Conservation (phyloP, 2,329 filamentous ascomycete genomes). For the Aphanoascus verrucosus region DNA sequence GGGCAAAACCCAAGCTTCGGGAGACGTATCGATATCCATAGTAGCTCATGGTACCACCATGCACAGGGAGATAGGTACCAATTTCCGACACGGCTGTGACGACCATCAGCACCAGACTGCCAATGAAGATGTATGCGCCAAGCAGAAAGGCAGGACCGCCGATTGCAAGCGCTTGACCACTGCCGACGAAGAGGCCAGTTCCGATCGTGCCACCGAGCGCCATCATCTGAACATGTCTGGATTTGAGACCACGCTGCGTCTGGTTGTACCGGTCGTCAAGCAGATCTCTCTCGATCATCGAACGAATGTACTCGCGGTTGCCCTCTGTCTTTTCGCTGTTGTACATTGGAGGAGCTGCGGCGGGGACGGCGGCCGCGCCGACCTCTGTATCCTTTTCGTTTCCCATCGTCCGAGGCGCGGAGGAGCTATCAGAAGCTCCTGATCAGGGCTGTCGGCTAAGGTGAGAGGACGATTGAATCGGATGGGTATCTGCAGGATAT, state of each 20-base stretch:
- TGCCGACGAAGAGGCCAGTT: constrained; percentile 46
- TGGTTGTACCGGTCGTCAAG: constrained; percentile 32
- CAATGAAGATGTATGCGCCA: constrained; percentile 43
- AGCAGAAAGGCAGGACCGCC: constrained; percentile 45
- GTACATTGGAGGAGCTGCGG: not conserved
- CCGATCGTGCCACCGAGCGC: constrained; percentile 27
- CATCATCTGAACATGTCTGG: constrained; percentile 36
- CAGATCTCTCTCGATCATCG: constrained; percentile 32
- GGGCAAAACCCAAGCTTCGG: constrained; percentile 34
- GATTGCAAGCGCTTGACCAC: constrained; percentile 44
- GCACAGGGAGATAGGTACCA: constrained; percentile 35
- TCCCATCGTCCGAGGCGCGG: constrained; percentile 1
- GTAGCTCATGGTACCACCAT: constrained; percentile 36
- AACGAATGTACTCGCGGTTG: constrained; percentile 21
- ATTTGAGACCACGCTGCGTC: constrained; percentile 35
- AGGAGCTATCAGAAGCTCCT: not conserved
- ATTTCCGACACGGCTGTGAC: constrained; percentile 39
- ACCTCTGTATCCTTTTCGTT: constrained; percentile 10
- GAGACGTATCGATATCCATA: constrained; percentile 36
- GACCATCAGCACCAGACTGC: constrained; percentile 37
- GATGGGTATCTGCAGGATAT: too few relatives aligned
- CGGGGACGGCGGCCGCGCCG: not conserved
- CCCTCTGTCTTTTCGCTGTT: constrained; percentile 9
- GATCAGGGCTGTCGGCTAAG: not conserved
- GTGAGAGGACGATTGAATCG: too few relatives aligned